These are phyloP conservation scores for Moricandia arvensis DNA, from an alignment of 345 rosid genomes.

Conservation along the genomic window DNA sequence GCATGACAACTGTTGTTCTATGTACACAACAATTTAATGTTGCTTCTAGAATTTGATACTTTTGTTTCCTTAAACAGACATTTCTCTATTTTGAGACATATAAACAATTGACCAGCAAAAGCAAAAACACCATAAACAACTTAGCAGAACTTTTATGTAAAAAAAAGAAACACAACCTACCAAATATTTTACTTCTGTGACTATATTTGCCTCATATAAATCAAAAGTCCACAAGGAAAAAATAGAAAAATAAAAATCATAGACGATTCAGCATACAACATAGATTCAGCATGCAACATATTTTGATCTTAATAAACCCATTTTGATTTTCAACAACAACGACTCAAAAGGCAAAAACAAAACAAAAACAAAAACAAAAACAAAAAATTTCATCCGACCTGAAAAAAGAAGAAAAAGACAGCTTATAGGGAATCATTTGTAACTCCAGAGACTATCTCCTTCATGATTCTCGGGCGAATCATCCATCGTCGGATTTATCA, in stretches of 20 bases:
- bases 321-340: conserved; percentile 2
- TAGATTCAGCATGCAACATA: not conserved
- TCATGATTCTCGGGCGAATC: conserved; percentile 57
- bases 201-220: not conserved
- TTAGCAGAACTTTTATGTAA: not conserved
- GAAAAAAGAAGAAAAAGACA: not conserved
- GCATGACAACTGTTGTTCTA: not conserved
- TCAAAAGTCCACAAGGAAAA: not conserved
- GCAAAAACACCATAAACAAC: not conserved
- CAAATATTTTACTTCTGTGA: not conserved
- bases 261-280: too few species aligned
- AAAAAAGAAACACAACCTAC: not conserved
- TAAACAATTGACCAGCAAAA: not conserved
- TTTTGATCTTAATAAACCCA: not conserved
- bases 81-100: not conserved
- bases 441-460: conserved; percentile 62
- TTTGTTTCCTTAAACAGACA: not conserved
- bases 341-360: not conserved
- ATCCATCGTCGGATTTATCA: conserved; percentile 45
- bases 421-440: conserved; percentile 23
- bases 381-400: not conserved
- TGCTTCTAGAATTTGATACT: not conserved
- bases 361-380: not conserved
- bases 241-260: not conserved
- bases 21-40: not conserved